Evolutionary conservation across 148 eudicot species (phyloP).

Genomic region (Heliamphora exappendiculata): DNA sequence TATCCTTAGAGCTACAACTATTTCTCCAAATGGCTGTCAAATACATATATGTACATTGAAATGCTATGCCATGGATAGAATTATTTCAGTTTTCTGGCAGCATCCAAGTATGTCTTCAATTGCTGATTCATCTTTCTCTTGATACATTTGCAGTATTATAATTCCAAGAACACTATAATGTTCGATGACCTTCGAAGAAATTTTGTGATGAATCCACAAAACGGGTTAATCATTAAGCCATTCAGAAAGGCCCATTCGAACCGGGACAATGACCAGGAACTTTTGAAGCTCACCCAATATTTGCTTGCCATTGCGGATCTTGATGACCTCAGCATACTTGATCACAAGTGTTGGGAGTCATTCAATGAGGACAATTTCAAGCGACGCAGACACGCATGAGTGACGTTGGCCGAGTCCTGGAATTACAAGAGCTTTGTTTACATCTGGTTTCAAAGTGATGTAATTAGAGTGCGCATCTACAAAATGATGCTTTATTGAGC

Average conservation of each 20-base stretch:
- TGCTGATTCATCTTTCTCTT: neutral
- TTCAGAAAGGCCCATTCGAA: constrained; percentile 87
- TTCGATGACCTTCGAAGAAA: constrained; percentile 88
- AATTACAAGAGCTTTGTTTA: neutral
- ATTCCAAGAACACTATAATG: constrained; percentile 87
- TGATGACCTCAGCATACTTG: constrained; percentile 64
- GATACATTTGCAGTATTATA: constrained; percentile 60
- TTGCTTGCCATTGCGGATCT: constrained; percentile 88
- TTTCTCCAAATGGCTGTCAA: neutral
- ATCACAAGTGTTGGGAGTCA: constrained; percentile 76
- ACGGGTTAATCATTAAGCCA: constrained; percentile 79
- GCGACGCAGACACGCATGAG: constrained; percentile 62
- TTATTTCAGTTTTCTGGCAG: neutral
- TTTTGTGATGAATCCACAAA: constrained; percentile 96
- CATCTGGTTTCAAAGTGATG: neutral
- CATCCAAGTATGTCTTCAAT: neutral
- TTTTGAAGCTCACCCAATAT: constrained; percentile 86
- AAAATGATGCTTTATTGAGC: neutral
- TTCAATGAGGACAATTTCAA: constrained; percentile 50
- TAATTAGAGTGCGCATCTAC: neutral
- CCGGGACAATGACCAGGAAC: constrained; percentile 70
- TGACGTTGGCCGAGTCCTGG: neutral
- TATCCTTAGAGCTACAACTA: neutral
- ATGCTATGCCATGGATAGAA: neutral
- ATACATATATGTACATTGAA: too few species aligned